phyloP scores from a whole-genome alignment of 108 stramenopile species.

The Cylindrotheca fusiformis region DNA sequence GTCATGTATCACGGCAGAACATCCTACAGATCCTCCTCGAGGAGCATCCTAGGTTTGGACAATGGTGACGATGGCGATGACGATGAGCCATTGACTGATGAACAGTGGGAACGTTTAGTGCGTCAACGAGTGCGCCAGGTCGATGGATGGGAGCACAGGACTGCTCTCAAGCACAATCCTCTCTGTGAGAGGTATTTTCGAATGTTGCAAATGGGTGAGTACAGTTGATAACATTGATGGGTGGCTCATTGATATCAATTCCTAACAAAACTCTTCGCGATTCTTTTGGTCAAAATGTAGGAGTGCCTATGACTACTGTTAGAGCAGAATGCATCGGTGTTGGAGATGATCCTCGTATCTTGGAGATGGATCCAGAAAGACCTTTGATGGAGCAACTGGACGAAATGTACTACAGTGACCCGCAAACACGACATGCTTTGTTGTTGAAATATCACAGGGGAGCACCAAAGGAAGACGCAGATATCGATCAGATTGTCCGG shows the following conservation, averaged over 20 bases:
- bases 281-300: too few species aligned
- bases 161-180: slow-evolving; percentile 70
- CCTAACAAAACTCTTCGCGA: too few species aligned
- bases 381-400: neutral
- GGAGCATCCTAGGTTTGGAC: neutral
- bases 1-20: slow-evolving; percentile 5
- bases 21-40: neutral
- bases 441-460: neutral
- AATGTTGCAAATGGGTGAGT: slow-evolving; percentile 62
- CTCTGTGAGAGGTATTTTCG: slow-evolving; percentile 68
- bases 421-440: neutral
- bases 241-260: too few species aligned
- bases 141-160: slow-evolving; percentile 28
- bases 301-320: neutral
- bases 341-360: neutral
- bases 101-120: slow-evolving; percentile 14
- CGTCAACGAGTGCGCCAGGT: slow-evolving; percentile 13
- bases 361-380: neutral
- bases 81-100: slow-evolving; percentile 5
- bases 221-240: too few species aligned
- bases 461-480: neutral
- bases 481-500: neutral
- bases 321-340: neutral
- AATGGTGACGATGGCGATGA: slow-evolving; percentile 10
- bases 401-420: neutral